Conservation (phyloP, 352 stramenopile species). For the Phytopythium litorale region DNA sequence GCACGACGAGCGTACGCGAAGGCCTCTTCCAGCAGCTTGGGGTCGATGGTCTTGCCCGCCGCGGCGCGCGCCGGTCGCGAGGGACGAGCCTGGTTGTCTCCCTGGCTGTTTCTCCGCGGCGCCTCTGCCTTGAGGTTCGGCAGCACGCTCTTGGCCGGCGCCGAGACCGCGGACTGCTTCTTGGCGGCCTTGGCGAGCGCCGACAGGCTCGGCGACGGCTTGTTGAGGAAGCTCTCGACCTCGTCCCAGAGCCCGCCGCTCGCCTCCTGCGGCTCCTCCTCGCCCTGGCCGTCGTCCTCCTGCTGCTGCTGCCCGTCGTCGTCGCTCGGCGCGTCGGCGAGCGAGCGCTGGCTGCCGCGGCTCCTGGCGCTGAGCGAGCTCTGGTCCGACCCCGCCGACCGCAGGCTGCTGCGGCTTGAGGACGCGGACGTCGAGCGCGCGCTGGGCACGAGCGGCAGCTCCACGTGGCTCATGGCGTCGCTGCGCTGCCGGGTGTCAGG, state of each 20-base stretch:
- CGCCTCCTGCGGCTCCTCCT: constrained; percentile 43
- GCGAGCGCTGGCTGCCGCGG: constrained; percentile 20
- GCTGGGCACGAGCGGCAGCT: constrained; percentile 47
- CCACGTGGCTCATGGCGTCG: constrained; percentile 38
- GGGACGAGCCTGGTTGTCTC: constrained; percentile 23
- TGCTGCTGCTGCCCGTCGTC: constrained; percentile 14
- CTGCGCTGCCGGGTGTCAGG: neutral
- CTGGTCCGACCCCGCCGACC: constrained; percentile 41
- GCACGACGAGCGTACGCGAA: constrained; percentile 69
- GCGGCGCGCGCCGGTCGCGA: constrained; percentile 17
- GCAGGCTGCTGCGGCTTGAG: constrained; percentile 35
- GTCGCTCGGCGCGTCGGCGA: constrained; percentile 15
- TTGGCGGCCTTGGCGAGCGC: constrained; percentile 31
- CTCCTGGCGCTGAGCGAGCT: constrained; percentile 29
- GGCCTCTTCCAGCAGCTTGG: constrained; percentile 64
- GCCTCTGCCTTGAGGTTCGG: constrained; percentile 32
- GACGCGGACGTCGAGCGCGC: constrained; percentile 36
- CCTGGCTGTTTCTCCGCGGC: constrained; percentile 22
- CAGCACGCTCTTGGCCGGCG: constrained; percentile 30
- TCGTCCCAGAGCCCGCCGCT: constrained; percentile 59
- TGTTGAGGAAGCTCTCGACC: constrained; percentile 73
- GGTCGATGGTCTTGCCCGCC: constrained; percentile 39
- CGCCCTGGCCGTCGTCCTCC: constrained; percentile 5
- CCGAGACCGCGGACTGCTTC: constrained; percentile 20
- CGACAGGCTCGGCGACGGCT: constrained; percentile 54